Percentiles rank a stretch among this genome's conserved stretches.
phyloP scores from a whole-genome alignment of 768 basidiomycete genomes.

The Suillus alpinus region DNA sequence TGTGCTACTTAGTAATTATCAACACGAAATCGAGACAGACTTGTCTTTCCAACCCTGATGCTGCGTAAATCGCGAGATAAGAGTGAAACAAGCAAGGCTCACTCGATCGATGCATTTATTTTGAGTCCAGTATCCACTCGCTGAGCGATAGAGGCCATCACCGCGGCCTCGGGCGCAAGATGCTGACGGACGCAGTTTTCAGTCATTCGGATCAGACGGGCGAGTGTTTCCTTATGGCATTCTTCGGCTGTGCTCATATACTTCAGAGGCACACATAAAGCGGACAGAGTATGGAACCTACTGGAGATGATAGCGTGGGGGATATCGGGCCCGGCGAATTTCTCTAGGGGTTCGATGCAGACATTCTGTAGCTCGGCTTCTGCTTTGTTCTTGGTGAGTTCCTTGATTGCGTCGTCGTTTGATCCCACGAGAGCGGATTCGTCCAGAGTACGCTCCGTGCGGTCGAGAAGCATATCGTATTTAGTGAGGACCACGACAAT shows the following conservation, averaged over 20 bases:
- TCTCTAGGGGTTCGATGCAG: background rate
- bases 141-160: background rate
- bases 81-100: background rate
- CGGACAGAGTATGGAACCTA: background rate
- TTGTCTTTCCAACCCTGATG: no score
- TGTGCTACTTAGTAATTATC: background rate
- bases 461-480: background rate
- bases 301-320: background rate
- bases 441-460: constrained; percentile 26
- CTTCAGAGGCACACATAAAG: no score
- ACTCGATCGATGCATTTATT: background rate
- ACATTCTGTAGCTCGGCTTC: background rate
- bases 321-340: background rate
- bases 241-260: background rate
- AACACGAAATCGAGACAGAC: background rate
- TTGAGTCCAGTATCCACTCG: background rate
- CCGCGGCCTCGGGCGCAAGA: background rate
- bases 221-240: background rate
- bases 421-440: constrained; percentile 11
- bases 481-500: constrained; percentile 1
- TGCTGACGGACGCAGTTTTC: background rate
- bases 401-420: constrained; percentile 2
- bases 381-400: background rate
- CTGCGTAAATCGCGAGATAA: no score
- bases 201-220: background rate